Evolutionary conservation across 371 early-diverging fungal genomes (phyloP).

Genomic region (Haplosporangium sp.): DNA sequence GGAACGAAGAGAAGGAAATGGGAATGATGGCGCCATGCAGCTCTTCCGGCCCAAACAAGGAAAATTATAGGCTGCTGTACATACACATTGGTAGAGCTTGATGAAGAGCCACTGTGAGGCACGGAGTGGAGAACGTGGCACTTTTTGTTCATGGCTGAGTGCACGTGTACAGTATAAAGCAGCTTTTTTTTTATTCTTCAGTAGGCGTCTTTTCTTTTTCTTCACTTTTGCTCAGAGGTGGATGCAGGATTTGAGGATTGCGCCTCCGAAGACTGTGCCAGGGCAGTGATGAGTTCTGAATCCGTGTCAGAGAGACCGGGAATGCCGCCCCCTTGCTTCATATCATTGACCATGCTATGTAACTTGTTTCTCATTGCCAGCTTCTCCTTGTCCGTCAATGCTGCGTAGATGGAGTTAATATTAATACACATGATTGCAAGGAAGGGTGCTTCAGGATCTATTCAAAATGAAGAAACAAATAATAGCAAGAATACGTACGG

Average conservation of each 20-base stretch:
- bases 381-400: slow-evolving; percentile 50
- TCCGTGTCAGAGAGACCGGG: slow-evolving; percentile 42
- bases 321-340: slow-evolving; percentile 46
- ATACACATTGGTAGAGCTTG: too few species aligned
- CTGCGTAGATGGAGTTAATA: slow-evolving; percentile 1
- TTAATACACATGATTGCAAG: not conserved
- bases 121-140: too few species aligned
- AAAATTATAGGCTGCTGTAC: too few species aligned
- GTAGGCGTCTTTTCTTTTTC: too few species aligned
- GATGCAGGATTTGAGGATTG: not conserved
- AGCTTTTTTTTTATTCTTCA: too few species aligned
- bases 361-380: slow-evolving; percentile 31
- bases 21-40: too few species aligned
- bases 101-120: too few species aligned
- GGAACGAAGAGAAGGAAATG: too few species aligned
- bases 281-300: slow-evolving; percentile 38
- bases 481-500: slow-evolving; percentile 22
- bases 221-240: not conserved
- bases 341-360: slow-evolving; percentile 46
- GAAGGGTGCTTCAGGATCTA: not conserved
- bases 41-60: too few species aligned
- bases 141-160: too few species aligned
- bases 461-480: not conserved
- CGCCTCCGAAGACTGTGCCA: slow-evolving; percentile 31
- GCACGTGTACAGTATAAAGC: too few species aligned